Conservation (phyloP, 1,284 basidiomycete species). For the Leccinum pseudoinsigne region DNA sequence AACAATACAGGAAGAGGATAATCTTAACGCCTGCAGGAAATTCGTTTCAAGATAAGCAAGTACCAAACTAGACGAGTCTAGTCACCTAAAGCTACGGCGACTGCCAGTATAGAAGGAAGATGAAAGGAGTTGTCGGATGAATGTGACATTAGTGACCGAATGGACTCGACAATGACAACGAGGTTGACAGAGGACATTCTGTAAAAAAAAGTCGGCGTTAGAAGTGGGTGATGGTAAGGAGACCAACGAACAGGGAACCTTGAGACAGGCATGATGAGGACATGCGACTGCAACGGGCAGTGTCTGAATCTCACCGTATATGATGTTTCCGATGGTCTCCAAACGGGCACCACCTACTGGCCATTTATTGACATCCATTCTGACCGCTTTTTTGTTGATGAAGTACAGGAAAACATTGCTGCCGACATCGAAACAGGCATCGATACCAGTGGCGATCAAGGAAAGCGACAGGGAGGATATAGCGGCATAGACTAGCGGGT, state of each 20-base stretch:
- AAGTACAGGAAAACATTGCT: constrained; percentile 87
- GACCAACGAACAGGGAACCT: constrained; percentile 69
- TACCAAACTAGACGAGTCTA: neutral
- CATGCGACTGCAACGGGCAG: neutral
- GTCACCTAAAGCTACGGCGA: constrained; percentile 78
- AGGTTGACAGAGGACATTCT: constrained; percentile 88
- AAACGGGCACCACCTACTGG: constrained; percentile 89
- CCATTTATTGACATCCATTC: constrained; percentile 84
- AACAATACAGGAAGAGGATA: constrained; percentile 86
- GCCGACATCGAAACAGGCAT: constrained; percentile 89
- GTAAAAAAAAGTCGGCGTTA: constrained; percentile 21
- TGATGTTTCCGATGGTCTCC: constrained; percentile 89
- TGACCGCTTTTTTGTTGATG: constrained; percentile 75
- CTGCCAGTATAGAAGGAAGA: constrained; percentile 80
- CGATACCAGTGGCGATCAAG: constrained; percentile 87
- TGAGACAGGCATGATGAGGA: constrained; percentile 19
- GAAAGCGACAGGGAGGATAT: constrained; percentile 85
- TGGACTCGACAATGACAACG: constrained; percentile 84
- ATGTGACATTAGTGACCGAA: constrained; percentile 65
- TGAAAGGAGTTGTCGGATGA: constrained; percentile 69
- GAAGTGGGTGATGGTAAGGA: neutral
- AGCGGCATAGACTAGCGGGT: constrained; percentile 77
- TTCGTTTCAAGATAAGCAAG: neutral
- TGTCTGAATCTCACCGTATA: constrained; percentile 63
- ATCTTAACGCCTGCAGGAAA: constrained; percentile 72